Evolutionary conservation across 1,139 yeast genomes (phyloP), one percentile per base, ranked within the genome.

Genomic region (Lodderomyces parapsilosis): DNA sequence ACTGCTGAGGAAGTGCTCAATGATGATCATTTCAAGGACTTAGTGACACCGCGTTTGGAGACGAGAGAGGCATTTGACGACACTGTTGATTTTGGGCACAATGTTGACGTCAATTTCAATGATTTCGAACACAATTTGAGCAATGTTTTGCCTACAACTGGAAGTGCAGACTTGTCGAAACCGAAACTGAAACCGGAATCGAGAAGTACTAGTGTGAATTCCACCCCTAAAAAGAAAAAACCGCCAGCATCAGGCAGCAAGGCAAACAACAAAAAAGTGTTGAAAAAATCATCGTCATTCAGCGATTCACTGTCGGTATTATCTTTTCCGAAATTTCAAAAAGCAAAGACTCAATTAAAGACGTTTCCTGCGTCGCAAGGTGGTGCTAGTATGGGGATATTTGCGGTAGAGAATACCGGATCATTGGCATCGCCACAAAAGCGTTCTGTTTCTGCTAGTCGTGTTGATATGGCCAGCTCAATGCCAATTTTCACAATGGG

Each of bases 1-100:
- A 44, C 49, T 19, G 49, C 47, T 25, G 58, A 55, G 32, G 59
- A 52, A 18, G 40, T 56, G n/a, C 43, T 56, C 22, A 46, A 40
- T 24, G 40, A 43, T 34, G 56, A 53, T 41, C 52, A 53, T 9
- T 51, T 55, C 40, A 51, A 48, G 30, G 23, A 14, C 28, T 30
- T 9, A 24, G 28, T 9, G 11, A 25, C 15, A 17, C 38, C 2
- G 17, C 45, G 20, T 4, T 4, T 17, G 31, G 18, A 36, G 10
- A 22, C 14, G 10, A 33, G 35, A 17, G 45, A 41, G 27, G 6
- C 36, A 3, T 27, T 47, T 9, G 22, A 41, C 11, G 49, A 48
- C 24, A 44, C 46, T 33, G 32, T 44, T 24, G 44, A 49, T 27
- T 47, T 47, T 9, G 50, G 43, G 6, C 39, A 36, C 18, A 42